Evolutionary conservation across 2,329 filamentous ascomycete genomes (phyloP), one percentile per base, ranked within the genome.

Genomic region (Aspergillus niger): DNA sequence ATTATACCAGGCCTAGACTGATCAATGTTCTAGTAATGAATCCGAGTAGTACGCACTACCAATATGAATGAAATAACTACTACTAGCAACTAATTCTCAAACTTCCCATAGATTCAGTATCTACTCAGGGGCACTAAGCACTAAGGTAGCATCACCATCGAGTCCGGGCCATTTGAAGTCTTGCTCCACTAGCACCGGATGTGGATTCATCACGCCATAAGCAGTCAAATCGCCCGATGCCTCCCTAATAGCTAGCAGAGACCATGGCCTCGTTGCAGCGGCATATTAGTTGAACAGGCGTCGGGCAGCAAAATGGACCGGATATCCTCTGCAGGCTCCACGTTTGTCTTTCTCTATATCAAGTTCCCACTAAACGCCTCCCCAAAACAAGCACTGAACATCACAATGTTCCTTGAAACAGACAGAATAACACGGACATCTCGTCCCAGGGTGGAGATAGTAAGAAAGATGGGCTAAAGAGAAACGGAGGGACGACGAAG

Each of bases 271-370:
- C 32, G 2, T 36, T 20, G 38, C n/a, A 15, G 51, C 47, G 36
- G 55, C 28, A 57, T 50, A 51, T 48, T 39, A 43, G 60, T 49
- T 47, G 24, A 53, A 58, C 54, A 61, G 43, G 55, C 36, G 39
- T 55, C 55, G 62, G 48, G 55, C 53, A 51, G 58, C 61, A 59
- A 60, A 63, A 64, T 66, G 67, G 59, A 66, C 63, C 69, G 43
- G 47, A 57, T 57, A 58, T 57, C 63, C 48, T 60, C 59, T 59
- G 57, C 24, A 50, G 48, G 58, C 47, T 60, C 56, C 54, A 55
- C 56, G 47, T 63, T 63, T 65, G 69, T 72, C 58, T 60, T 60
- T 71, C 62, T 74, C 72, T 73, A 74, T 74, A 63, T 36, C 32
- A 36, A 64, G 63, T 69, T 66, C 61, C 61, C 67, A 64, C 65